phyloP scores from a whole-genome alignment of 2,329 filamentous ascomycete species.

The Cryphonectria japonica region DNA sequence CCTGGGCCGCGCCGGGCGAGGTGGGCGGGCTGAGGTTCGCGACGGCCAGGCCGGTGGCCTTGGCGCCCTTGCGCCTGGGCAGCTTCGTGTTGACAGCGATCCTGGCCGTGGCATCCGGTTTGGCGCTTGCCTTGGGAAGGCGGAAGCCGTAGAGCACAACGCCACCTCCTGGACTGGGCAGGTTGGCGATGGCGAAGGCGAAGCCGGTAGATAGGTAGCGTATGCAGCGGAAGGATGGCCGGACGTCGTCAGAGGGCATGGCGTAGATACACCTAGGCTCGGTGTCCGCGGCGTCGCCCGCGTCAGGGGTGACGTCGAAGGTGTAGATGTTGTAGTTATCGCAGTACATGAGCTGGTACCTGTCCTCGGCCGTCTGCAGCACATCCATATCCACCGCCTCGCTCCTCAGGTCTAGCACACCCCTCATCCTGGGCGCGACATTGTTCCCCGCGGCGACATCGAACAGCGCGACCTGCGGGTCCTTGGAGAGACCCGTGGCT shows the following conservation, averaged over 20 bases:
- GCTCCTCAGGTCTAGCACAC: conserved; percentile 53
- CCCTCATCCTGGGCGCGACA: conserved; percentile 54
- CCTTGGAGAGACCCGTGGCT: conserved; percentile 75
- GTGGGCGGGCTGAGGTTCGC: conserved; percentile 65
- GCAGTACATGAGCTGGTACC: conserved; percentile 78
- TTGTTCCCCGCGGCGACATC: conserved; percentile 61
- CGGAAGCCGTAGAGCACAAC: conserved; percentile 61
- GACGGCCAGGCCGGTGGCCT: conserved; percentile 78
- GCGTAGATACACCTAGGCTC: conserved; percentile 60
- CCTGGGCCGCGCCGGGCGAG: conserved; percentile 53
- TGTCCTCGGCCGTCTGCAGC: conserved; percentile 61
- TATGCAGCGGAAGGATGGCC: conserved; percentile 60
- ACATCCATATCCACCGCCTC: conserved; percentile 75
- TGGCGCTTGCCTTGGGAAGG: conserved; percentile 46
- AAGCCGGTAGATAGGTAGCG: conserved; percentile 63
- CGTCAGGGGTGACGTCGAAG: conserved; percentile 57
- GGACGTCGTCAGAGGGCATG: conserved; percentile 52
- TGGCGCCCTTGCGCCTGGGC: conserved; percentile 59
- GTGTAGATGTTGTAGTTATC: conserved; percentile 75
- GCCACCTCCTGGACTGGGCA: conserved; percentile 61
- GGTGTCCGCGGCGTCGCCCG: conserved; percentile 38
- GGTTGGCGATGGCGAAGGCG: conserved; percentile 60
- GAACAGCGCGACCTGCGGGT: conserved; percentile 81
- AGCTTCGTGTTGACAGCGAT: conserved; percentile 60
- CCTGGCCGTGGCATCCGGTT: conserved; percentile 45